phyloP scores from a whole-genome alignment of 257 asterid genomes.

The Fraxinus quadrangulata region DNA sequence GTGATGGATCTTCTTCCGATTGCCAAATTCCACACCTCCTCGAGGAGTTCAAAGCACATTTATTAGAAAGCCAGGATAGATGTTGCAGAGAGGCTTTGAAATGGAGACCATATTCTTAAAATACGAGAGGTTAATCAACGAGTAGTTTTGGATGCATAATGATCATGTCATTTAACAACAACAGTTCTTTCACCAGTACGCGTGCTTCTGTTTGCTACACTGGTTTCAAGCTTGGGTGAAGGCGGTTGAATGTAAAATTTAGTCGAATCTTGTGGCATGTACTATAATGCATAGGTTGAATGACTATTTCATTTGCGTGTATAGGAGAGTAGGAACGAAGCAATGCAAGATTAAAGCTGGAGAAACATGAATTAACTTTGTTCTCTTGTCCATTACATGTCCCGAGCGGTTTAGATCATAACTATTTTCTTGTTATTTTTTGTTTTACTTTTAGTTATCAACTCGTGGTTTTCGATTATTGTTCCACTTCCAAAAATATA shows the following conservation, averaged over 20 bases:
- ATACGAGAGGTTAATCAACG: neutral
- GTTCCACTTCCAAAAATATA: no score
- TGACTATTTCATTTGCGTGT: neutral
- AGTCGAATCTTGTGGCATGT: neutral
- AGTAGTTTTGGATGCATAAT: no score
- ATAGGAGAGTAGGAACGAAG: neutral
- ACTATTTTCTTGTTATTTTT: neutral
- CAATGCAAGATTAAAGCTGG: neutral
- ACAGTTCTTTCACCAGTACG: neutral
- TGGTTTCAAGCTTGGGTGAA: neutral
- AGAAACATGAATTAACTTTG: neutral
- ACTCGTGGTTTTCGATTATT: neutral
- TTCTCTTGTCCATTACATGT: neutral
- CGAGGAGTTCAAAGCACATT: neutral
- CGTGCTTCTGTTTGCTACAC: neutral
- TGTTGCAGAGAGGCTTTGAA: neutral
- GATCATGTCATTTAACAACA: neutral
- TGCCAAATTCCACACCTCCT: neutral
- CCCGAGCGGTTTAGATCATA: neutral
- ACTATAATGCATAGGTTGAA: neutral
- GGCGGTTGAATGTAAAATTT: neutral
- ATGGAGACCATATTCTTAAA: neutral
- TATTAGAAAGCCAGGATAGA: neutral
- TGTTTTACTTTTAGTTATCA: neutral
- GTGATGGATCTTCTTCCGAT: neutral